phyloP scores from a whole-genome alignment of 768 basidiomycete species.

The Boletellus ananiceps region DNA sequence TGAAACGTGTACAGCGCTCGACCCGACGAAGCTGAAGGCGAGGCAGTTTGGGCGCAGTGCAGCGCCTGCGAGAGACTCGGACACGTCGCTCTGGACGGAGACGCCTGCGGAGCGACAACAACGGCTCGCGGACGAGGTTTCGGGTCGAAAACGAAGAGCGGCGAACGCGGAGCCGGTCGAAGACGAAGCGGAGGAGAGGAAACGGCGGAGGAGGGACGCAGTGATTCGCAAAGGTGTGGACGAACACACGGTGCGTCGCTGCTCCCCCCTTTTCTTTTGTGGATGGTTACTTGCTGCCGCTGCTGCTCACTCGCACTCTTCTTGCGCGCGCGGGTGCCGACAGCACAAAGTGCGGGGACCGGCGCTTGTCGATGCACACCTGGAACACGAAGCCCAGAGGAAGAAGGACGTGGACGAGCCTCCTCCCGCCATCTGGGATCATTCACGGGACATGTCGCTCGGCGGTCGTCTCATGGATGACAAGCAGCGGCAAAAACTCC shows the following conservation, averaged over 20 bases:
- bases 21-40: conserved; percentile 77
- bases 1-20: conserved; percentile 51
- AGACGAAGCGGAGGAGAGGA: conserved; percentile 37
- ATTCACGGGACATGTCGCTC: conserved; percentile 82
- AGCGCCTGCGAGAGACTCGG: conserved; percentile 39
- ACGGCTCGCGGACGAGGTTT: conserved; percentile 88
- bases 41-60: conserved; percentile 72
- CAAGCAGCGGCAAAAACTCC: conserved; percentile 64
- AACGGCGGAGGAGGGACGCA: conserved; percentile 60
- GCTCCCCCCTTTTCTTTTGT: no score
- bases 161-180: conserved; percentile 45
- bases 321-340: no score
- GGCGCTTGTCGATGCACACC: conserved; percentile 54
- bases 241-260: conserved; percentile 63
- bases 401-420: conserved; percentile 46
- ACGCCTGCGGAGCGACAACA: conserved; percentile 91
- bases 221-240: conserved; percentile 71
- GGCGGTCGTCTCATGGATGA: conserved; percentile 91
- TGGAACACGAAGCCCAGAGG: conserved; percentile 33
- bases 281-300: no score
- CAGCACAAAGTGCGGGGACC: conserved; percentile 48
- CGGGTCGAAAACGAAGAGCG: conserved; percentile 81
- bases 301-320: no score
- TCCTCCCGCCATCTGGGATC: conserved; percentile 82
- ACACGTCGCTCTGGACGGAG: conserved; percentile 90